A percentile compares a stretch with the other conserved stretches of the same genome.
phyloP scores from a whole-genome alignment of 805 yeast species.

The Millerozyma acaciae region DNA sequence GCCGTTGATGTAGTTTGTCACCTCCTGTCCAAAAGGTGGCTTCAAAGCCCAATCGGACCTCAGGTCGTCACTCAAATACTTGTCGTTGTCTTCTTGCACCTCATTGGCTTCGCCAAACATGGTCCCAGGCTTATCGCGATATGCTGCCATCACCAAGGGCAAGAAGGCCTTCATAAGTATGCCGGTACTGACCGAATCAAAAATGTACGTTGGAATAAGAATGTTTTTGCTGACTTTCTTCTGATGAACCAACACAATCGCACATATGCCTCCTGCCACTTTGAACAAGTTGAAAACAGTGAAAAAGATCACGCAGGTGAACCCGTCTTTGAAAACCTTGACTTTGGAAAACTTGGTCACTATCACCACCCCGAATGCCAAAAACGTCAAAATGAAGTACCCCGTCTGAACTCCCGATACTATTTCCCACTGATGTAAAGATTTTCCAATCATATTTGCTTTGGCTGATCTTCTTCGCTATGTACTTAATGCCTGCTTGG shows the following conservation, averaged over 20 bases:
- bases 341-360: not conserved
- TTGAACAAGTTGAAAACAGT: slow-evolving; percentile 8
- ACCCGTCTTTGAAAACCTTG: too few relatives aligned
- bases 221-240: slow-evolving; percentile 5
- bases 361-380: not conserved
- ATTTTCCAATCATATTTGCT: not conserved
- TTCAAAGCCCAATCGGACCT: too few relatives aligned
- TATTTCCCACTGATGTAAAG: slow-evolving; percentile 1
- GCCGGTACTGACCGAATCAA: slow-evolving; percentile 14
- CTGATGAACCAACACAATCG: slow-evolving; percentile 8
- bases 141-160: slow-evolving; percentile 6
- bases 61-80: too few relatives aligned
- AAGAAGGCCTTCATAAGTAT: slow-evolving; percentile 8
- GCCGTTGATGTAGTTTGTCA: too few relatives aligned
- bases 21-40: too few relatives aligned
- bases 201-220: slow-evolving; percentile 12
- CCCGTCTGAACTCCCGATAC: slow-evolving; percentile 1
- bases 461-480: too few relatives aligned
- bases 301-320: slow-evolving; percentile 4
- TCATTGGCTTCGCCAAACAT: not conserved
- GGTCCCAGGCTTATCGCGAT: not conserved
- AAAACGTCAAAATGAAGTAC: not conserved
- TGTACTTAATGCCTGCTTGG: too few relatives aligned
- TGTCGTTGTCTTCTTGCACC: too few relatives aligned
- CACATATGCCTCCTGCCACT: slow-evolving; percentile 12